Percentiles rank a stretch among this genome's conserved stretches.
Evolutionary conservation across 345 rosid species (phyloP).

Genomic region (Triadica sebifera): DNA sequence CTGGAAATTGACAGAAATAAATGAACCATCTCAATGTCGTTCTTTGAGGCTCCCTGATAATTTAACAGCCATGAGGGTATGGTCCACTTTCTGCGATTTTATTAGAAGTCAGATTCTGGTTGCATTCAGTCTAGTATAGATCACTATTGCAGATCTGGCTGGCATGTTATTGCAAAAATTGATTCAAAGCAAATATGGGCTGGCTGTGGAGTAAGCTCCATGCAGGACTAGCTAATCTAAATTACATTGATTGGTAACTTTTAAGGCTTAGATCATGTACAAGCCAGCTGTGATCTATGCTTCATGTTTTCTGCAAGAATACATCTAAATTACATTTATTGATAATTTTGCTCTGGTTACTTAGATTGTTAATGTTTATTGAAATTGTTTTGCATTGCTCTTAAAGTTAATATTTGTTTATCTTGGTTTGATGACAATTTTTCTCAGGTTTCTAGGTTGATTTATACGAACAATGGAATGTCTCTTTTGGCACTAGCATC

Average conservation of each 20-base stretch:
- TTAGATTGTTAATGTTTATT: neutral
- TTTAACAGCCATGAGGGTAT: slow-evolving; percentile 59
- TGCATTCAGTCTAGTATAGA: neutral
- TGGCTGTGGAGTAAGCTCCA: neutral
- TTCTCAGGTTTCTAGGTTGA: slow-evolving; percentile 67
- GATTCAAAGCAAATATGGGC: neutral
- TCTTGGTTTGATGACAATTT: slow-evolving; percentile 12
- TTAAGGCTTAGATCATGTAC: neutral
- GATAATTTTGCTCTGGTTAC: neutral
- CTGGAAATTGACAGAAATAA: slow-evolving; percentile 75
- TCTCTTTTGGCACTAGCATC: slow-evolving; percentile 78
- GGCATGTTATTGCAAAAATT: neutral
- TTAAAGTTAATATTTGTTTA: neutral
- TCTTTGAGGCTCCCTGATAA: slow-evolving; percentile 67
- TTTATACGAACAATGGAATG: slow-evolving; percentile 72
- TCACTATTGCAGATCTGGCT: neutral
- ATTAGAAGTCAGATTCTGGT: neutral
- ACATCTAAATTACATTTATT: neutral
- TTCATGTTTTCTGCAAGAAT: neutral
- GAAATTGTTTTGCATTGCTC: neutral
- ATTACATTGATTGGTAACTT: neutral
- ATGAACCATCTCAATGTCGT: slow-evolving; percentile 65
- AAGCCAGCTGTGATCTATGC: neutral
- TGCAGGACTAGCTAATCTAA: neutral
- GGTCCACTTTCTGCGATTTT: neutral